Conservation (phyloP, 805 yeast species). For the Komagataella populi region DNA sequence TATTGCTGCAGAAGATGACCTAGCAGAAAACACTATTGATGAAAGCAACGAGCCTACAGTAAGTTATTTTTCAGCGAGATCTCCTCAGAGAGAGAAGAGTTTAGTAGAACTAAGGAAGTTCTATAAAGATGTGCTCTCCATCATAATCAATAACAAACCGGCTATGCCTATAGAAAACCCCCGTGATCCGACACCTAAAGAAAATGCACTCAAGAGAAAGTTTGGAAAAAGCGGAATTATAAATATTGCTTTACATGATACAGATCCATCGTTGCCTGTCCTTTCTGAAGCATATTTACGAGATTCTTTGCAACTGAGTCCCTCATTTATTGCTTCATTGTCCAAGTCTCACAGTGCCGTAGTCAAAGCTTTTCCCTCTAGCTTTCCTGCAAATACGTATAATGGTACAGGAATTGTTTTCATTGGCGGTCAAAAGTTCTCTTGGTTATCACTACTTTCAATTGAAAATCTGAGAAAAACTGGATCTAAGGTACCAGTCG, state of each 20-base stretch:
- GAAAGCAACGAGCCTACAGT: neutral
- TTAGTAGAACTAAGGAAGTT: constrained; percentile 9
- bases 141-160: constrained; percentile 11
- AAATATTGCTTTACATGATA: constrained; percentile 18
- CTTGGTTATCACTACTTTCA: constrained; percentile 46
- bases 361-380: constrained; percentile 22
- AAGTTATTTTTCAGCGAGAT: neutral
- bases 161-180: constrained; percentile 10
- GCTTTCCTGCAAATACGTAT: constrained; percentile 25
- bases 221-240: constrained; percentile 15
- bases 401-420: constrained; percentile 49
- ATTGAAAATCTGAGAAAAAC: constrained; percentile 30
- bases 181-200: constrained; percentile 1
- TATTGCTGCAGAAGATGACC: neutral
- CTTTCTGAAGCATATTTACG: constrained; percentile 40
- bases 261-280: constrained; percentile 15
- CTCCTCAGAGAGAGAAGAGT: constrained; percentile 4
- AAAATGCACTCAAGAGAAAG: constrained; percentile 7
- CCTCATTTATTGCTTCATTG: constrained; percentile 28
- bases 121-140: constrained; percentile 9
- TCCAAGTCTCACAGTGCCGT: constrained; percentile 31
- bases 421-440: constrained; percentile 66
- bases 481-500: constrained; percentile 36
- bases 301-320: constrained; percentile 32
- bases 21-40: neutral